Conservation (phyloP, 257 asterid genomes). For the Scutellaria baicalensis region DNA sequence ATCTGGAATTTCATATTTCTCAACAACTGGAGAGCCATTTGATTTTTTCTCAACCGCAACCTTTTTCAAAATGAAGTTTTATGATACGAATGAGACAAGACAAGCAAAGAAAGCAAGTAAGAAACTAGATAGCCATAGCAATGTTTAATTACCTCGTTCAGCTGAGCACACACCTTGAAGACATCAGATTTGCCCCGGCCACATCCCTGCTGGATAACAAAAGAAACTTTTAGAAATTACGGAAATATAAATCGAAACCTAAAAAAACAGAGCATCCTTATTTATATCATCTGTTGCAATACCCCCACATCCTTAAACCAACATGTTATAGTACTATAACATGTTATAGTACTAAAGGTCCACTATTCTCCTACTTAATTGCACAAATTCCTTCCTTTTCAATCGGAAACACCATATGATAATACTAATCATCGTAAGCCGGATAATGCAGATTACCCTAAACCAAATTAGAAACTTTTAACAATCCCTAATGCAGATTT, state of each 20-base stretch:
- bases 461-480: neutral
- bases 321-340: neutral
- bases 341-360: too few relatives aligned
- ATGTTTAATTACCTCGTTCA: slow-evolving; percentile 28
- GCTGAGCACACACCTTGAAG: slow-evolving; percentile 36
- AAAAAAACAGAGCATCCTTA: neutral
- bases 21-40: slow-evolving; percentile 25
- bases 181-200: slow-evolving; percentile 26
- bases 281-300: neutral
- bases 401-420: neutral
- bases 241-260: neutral
- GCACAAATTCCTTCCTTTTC: neutral
- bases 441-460: neutral
- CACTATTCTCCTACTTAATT: neutral
- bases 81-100: too few relatives aligned
- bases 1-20: slow-evolving; percentile 31
- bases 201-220: slow-evolving; percentile 19
- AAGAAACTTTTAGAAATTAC: neutral
- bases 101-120: neutral
- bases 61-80: slow-evolving; percentile 6
- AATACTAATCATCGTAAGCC: neutral
- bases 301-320: neutral
- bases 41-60: slow-evolving; percentile 31
- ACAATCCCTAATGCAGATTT: neutral
- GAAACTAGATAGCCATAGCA: neutral